phyloP scores from a whole-genome alignment of 345 rosid genomes.

The Abelmoschus esculentus region DNA sequence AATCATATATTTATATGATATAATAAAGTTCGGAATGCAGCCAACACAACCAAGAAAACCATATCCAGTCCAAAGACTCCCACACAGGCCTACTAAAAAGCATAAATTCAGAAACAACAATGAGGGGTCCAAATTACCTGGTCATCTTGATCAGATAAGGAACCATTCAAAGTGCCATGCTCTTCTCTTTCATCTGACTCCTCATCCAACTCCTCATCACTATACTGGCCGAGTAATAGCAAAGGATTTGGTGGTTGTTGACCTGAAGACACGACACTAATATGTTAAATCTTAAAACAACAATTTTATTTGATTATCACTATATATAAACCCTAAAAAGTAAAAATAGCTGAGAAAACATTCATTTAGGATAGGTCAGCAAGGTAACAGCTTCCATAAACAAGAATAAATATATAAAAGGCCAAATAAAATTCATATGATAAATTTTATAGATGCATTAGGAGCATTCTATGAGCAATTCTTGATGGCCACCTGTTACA shows the following conservation, averaged over 20 bases:
- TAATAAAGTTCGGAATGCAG: not conserved
- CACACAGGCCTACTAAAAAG: not conserved
- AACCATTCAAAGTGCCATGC: slow-evolving; percentile 25
- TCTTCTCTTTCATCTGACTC: slow-evolving; percentile 26
- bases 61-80: not conserved
- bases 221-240: slow-evolving; percentile 83
- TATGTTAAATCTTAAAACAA: slow-evolving; percentile 31
- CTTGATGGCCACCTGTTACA: slow-evolving; percentile 59
- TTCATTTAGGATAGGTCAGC: slow-evolving; percentile 11
- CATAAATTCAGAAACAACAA: too few species aligned
- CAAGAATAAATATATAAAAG: not conserved
- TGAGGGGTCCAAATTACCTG: slow-evolving; percentile 42
- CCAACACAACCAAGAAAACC: not conserved
- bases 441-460: slow-evolving; percentile 14
- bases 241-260: slow-evolving; percentile 67
- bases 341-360: slow-evolving; percentile 13
- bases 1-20: not conserved
- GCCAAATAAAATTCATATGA: not conserved
- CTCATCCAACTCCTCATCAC: slow-evolving; percentile 78
- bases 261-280: slow-evolving; percentile 52
- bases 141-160: slow-evolving; percentile 27
- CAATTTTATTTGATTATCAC: slow-evolving; percentile 5
- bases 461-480: slow-evolving; percentile 26
- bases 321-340: slow-evolving; percentile 15
- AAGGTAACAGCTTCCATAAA: slow-evolving; percentile 9